A percentile compares a stretch with the other conserved stretches of the same genome.
Conservation (phyloP, 2,329 filamentous ascomycete genomes). For the Neophaeococcomyces mojaviensis region DNA sequence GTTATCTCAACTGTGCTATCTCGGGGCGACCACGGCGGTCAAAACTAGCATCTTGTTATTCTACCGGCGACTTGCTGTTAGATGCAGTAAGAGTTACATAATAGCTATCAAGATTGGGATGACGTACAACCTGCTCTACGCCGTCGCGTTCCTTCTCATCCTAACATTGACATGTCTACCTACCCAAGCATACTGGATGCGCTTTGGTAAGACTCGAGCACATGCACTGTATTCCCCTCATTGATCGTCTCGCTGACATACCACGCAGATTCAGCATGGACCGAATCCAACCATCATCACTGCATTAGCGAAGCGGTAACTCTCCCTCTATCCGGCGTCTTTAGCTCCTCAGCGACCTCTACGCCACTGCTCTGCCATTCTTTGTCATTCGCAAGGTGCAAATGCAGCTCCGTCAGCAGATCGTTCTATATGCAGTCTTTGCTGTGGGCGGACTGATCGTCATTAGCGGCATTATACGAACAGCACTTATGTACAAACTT, state of each 20-base stretch:
- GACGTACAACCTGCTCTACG: constrained; percentile 20
- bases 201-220: constrained; percentile 6
- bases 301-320: constrained; percentile 15
- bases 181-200: constrained; percentile 20
- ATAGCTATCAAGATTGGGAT: constrained; percentile 23
- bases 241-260: too few species aligned
- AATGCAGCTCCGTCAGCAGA: constrained; percentile 17
- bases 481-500: constrained; percentile 16
- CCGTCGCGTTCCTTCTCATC: constrained; percentile 15
- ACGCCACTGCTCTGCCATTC: constrained; percentile 21
- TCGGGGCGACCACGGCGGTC: constrained; percentile 11
- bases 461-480: constrained; percentile 7
- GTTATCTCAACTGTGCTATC: constrained; percentile 17
- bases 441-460: background rate
- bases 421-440: constrained; percentile 10
- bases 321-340: constrained; percentile 15
- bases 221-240: too few species aligned
- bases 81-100: constrained; percentile 16
- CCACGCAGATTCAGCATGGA: constrained; percentile 11
- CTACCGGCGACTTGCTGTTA: constrained; percentile 22
- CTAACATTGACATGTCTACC: constrained; percentile 19
- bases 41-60: constrained; percentile 23
- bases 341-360: constrained; percentile 21
- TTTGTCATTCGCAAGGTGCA: constrained; percentile 17
- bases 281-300: constrained; percentile 10